These are phyloP conservation scores for Paulownia fortunei DNA, from an alignment of 257 asterid species.

Conservation along the genomic window DNA sequence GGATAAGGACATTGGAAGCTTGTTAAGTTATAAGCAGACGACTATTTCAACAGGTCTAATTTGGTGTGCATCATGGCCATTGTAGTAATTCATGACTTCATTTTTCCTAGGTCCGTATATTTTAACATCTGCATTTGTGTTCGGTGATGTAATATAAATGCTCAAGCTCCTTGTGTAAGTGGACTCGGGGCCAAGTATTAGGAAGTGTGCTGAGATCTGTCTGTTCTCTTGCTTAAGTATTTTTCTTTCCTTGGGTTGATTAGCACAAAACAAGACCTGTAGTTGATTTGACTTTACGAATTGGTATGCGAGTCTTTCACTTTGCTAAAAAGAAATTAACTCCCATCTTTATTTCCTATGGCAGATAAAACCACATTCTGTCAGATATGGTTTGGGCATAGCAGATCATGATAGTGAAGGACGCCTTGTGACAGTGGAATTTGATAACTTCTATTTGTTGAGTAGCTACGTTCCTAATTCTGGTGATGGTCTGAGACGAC, in stretches of 20 bases:
- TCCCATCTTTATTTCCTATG: slow-evolving; percentile 18
- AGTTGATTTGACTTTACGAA: not conserved
- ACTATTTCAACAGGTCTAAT: too few species aligned
- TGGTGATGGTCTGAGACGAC: slow-evolving; percentile 89
- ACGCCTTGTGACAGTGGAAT: slow-evolving; percentile 89
- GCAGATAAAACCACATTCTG: slow-evolving; percentile 88
- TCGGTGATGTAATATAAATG: not conserved
- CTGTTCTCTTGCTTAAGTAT: not conserved
- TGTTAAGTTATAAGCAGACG: too few species aligned
- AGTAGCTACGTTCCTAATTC: slow-evolving; percentile 91
- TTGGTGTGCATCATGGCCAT: too few species aligned
- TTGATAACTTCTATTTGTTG: slow-evolving; percentile 73
- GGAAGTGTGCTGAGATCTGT: too few species aligned
- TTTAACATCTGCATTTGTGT: too few species aligned
- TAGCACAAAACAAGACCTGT: not conserved
- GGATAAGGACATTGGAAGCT: too few species aligned
- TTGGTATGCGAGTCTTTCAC: not conserved
- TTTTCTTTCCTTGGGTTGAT: not conserved
- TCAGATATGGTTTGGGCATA: slow-evolving; percentile 87
- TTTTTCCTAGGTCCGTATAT: too few species aligned
- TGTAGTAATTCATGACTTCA: too few species aligned
- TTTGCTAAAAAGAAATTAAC: not conserved
- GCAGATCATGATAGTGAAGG: slow-evolving; percentile 95
- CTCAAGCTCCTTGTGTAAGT: not conserved
- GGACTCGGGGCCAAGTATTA: not conserved